Percentiles rank a stretch among this genome's conserved stretches.
Conservation (phyloP, 2,329 filamentous ascomycete species). For the Tolypocladium guangdongense region DNA sequence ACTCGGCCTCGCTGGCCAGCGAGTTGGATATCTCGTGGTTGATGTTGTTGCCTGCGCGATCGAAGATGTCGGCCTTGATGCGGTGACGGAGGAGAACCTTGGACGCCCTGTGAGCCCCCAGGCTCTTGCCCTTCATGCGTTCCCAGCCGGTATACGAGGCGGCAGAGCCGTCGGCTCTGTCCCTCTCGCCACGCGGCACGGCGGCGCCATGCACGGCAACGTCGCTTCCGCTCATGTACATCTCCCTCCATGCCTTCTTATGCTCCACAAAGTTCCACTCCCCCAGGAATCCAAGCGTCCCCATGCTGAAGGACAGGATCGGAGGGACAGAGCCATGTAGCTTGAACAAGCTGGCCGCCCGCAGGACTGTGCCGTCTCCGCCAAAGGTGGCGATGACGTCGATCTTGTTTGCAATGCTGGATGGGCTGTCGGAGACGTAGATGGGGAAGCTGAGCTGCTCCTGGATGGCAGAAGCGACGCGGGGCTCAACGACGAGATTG, state of each 20-base stretch:
- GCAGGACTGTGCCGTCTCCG: slow-evolving; percentile 50
- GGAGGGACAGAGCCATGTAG: slow-evolving; percentile 74
- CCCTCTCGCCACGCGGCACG: slow-evolving; percentile 19
- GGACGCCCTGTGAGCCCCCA: slow-evolving; percentile 63
- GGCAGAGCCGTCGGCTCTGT: slow-evolving; percentile 7
- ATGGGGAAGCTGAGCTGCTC: slow-evolving; percentile 61
- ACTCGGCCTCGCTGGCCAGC: slow-evolving; percentile 33
- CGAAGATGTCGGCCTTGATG: slow-evolving; percentile 76
- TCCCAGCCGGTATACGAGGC: slow-evolving; percentile 47
- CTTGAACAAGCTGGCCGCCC: slow-evolving; percentile 50
- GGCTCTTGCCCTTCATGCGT: slow-evolving; percentile 64
- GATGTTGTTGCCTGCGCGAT: slow-evolving; percentile 52
- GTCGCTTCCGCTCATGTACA: slow-evolving; percentile 67
- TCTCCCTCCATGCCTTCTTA: slow-evolving; percentile 83
- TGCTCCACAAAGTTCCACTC: slow-evolving; percentile 95
- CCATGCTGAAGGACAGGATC: slow-evolving; percentile 92
- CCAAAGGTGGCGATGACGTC: slow-evolving; percentile 86
- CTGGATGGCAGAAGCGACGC: slow-evolving; percentile 63
- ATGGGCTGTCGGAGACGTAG: slow-evolving; percentile 42
- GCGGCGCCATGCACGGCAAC: slow-evolving; percentile 35
- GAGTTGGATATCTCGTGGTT: slow-evolving; percentile 36
- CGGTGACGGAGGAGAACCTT: slow-evolving; percentile 80
- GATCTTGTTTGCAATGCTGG: slow-evolving; percentile 62
- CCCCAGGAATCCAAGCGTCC: slow-evolving; percentile 84
- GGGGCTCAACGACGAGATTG: slow-evolving; percentile 72